phyloP scores from a whole-genome alignment of 257 asterid genomes.

The Petrea volubilis region DNA sequence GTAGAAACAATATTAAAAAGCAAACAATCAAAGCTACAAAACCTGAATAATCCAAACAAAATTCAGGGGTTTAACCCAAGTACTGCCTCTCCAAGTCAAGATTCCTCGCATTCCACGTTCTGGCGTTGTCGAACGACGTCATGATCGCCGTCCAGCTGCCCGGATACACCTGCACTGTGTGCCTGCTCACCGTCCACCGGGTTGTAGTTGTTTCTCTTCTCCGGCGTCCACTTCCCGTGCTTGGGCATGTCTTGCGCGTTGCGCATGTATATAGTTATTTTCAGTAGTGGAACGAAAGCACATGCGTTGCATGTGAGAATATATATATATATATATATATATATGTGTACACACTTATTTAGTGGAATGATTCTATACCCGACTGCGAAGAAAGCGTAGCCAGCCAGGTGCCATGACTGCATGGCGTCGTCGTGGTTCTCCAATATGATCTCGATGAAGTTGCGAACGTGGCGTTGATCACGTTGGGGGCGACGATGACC shows the following conservation, averaged over 20 bases:
- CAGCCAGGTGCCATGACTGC: conserved; percentile 57
- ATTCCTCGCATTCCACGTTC: conserved; percentile 70
- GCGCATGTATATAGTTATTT: not conserved
- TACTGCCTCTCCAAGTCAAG: conserved; percentile 47
- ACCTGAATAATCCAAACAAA: not conserved
- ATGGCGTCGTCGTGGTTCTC: conserved; percentile 59
- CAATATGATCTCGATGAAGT: conserved; percentile 57
- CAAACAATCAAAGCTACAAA: no score
- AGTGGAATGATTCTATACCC: conserved; percentile 32
- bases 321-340: not conserved
- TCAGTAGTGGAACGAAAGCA: no score
- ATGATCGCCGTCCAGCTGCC: conserved; percentile 66
- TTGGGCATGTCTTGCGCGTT: conserved; percentile 43
- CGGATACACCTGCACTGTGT: conserved; percentile 71
- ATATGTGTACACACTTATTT: conserved; percentile 11
- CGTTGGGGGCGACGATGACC: conserved; percentile 50
- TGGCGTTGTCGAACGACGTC: conserved; percentile 65
- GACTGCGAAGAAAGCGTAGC: conserved; percentile 65
- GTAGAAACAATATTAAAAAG: no score
- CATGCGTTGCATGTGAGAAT: not conserved
- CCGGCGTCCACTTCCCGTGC: conserved; percentile 63
- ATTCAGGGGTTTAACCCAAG: conserved; percentile 32
- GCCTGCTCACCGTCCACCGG: conserved; percentile 55
- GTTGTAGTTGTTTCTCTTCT: conserved; percentile 60
- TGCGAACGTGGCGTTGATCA: conserved; percentile 49